A percentile compares a stretch with the other conserved stretches of the same genome.
phyloP scores from a whole-genome alignment of 2,329 filamentous ascomycete species.

The Arthrobotrys sphaeroides region DNA sequence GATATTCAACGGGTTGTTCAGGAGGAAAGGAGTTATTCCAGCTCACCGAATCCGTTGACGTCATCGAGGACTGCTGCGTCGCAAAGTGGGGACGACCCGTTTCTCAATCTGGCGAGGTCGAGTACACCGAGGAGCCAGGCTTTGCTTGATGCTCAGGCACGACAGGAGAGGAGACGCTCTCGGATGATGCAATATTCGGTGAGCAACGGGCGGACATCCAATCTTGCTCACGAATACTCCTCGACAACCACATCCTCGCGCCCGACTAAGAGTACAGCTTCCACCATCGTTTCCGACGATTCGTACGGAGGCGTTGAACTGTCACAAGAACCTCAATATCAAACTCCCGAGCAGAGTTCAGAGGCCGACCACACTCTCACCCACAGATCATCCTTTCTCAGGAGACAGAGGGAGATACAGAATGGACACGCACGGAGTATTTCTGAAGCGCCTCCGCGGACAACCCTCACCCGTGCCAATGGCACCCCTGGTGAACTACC shows the following conservation, averaged over 20 bases:
- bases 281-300: constrained; percentile 50
- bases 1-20: constrained; percentile 39
- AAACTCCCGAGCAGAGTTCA: constrained; percentile 25
- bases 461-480: constrained; percentile 50
- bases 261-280: constrained; percentile 28
- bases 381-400: constrained; percentile 41
- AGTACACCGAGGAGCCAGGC: constrained; percentile 55
- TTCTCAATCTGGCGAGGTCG: constrained; percentile 57
- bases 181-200: constrained; percentile 54
- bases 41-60: constrained; percentile 26
- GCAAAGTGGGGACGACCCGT: constrained; percentile 55
- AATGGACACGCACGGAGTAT: constrained; percentile 47
- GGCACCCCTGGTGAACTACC: constrained; percentile 43
- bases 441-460: constrained; percentile 46
- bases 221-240: constrained; percentile 53
- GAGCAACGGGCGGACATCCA: constrained; percentile 52
- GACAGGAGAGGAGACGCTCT: constrained; percentile 45
- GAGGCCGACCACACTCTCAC: constrained; percentile 39
- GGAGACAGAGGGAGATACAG: constrained; percentile 38
- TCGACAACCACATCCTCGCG: constrained; percentile 12
- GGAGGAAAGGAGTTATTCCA: constrained; percentile 28
- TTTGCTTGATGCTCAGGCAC: constrained; percentile 44
- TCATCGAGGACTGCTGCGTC: constrained; percentile 35
- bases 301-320: constrained; percentile 41
- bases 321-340: constrained; percentile 41